Evolutionary conservation across 805 yeast species (phyloP).

Genomic region (Starmerella gropengiesseri): DNA sequence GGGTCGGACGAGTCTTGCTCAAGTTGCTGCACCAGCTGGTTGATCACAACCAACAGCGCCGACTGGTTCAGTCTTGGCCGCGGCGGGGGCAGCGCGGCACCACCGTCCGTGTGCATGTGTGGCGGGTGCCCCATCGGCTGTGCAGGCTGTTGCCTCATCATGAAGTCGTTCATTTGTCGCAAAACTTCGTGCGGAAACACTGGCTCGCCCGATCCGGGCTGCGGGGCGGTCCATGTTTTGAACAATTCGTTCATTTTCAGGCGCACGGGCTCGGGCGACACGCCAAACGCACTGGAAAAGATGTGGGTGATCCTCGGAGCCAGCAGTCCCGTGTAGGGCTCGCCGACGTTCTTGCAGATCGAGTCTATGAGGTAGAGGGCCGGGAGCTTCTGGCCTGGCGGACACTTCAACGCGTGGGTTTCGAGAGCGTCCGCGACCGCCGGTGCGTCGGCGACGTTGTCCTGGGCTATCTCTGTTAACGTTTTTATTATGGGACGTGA

Average conservation of each 20-base stretch:
- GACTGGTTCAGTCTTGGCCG: constrained; percentile 23
- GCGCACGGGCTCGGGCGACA: constrained; percentile 66
- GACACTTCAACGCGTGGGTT: constrained; percentile 57
- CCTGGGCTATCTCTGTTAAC: constrained; percentile 76
- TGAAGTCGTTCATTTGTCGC: constrained; percentile 60
- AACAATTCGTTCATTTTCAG: constrained; percentile 64
- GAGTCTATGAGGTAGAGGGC: constrained; percentile 82
- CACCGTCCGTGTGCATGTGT: not conserved
- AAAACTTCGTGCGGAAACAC: constrained; percentile 64
- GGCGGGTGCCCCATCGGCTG: not conserved
- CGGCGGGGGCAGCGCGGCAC: constrained; percentile 3
- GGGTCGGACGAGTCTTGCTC: constrained; percentile 22
- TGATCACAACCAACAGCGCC: constrained; percentile 27
- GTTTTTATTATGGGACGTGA: constrained; percentile 82
- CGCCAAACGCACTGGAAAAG: constrained; percentile 66
- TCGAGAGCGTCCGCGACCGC: constrained; percentile 69
- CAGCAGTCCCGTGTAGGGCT: constrained; percentile 75
- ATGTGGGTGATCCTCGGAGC: constrained; percentile 57
- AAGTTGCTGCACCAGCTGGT: constrained; percentile 21
- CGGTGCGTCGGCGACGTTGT: constrained; percentile 64
- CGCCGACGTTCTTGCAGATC: constrained; percentile 79
- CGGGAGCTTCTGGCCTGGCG: constrained; percentile 75
- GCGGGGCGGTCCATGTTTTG: constrained; percentile 74
- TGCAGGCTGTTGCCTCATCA: constrained; percentile 27
- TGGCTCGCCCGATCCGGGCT: constrained; percentile 49